These are phyloP conservation scores for Cicer bijugum DNA, from an alignment of 306 rosid genomes.

Conservation along the genomic window DNA sequence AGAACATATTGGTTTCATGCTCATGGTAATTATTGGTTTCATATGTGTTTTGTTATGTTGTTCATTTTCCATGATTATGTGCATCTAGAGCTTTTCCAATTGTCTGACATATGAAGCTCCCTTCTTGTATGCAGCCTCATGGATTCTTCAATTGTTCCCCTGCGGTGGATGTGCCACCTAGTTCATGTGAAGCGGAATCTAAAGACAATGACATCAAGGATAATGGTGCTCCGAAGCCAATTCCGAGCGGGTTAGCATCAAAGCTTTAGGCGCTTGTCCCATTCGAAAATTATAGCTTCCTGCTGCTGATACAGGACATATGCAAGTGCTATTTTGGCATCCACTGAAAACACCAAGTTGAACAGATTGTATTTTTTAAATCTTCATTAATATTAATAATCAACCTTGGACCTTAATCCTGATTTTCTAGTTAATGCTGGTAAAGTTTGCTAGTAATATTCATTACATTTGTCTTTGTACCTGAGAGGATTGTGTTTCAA, in stretches of 20 bases:
- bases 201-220: conserved; percentile 60
- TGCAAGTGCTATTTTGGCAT: background rate
- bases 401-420: background rate
- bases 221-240: conserved; percentile 49
- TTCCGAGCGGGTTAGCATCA: conserved; percentile 52
- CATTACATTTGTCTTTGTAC: conserved; percentile 9
- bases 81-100: conserved; percentile 15
- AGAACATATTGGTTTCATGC: conserved; percentile 85
- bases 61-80: conserved; percentile 7
- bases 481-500: background rate
- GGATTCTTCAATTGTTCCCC: conserved; percentile 94
- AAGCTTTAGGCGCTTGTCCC: conserved; percentile 53
- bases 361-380: conserved; percentile 11
- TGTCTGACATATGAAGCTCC: conserved; percentile 44
- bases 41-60: background rate
- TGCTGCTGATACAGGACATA: conserved; percentile 4
- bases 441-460: background rate
- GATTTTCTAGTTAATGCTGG: conserved; percentile 10
- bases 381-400: background rate
- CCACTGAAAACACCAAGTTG: conserved; percentile 28
- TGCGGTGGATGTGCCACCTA: conserved; percentile 81
- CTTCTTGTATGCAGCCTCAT: conserved; percentile 76
- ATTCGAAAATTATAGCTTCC: background rate
- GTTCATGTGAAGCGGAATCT: conserved; percentile 64
- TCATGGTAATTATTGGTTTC: conserved; percentile 55